Conservation (phyloP, 164 flowering plant species). For the Tetracentron sinense region DNA sequence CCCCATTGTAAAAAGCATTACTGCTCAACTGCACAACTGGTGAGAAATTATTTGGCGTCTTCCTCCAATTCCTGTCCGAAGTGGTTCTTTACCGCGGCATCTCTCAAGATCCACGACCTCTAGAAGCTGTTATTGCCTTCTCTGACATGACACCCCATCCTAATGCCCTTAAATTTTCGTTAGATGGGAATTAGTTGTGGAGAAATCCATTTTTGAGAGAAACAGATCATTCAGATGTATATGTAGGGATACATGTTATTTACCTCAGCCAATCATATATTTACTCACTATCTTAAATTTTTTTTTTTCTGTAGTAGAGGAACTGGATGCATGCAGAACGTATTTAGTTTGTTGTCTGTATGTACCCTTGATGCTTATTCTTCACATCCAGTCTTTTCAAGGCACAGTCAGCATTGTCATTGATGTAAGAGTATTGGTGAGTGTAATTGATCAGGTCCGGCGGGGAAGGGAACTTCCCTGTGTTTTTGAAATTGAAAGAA, state of each 20-base stretch:
- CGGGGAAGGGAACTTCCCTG: too few relatives aligned
- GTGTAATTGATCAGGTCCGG: too few relatives aligned
- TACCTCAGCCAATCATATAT: background rate
- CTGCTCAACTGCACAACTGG: constrained; percentile 82
- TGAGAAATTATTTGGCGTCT: constrained; percentile 21
- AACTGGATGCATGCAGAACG: background rate
- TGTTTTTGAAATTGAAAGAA: too few relatives aligned
- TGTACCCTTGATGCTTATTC: too few relatives aligned
- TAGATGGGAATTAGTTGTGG: background rate
- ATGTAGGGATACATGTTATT: background rate
- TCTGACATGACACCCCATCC: background rate
- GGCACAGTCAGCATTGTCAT: too few relatives aligned
- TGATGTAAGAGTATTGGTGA: too few relatives aligned
- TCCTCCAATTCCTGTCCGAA: background rate
- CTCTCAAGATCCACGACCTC: background rate
- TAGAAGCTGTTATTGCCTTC: background rate
- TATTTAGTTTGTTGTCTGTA: too few relatives aligned
- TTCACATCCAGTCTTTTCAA: too few relatives aligned
- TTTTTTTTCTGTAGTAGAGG: background rate
- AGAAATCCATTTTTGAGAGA: background rate
- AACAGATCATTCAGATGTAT: too few relatives aligned
- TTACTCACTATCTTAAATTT: too few relatives aligned
- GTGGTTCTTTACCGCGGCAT: too few relatives aligned
- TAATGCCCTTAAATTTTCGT: background rate
- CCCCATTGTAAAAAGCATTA: constrained; percentile 63